phyloP scores from a whole-genome alignment of 2,329 filamentous ascomycete species.

The Botrytis pseudocinerea region DNA sequence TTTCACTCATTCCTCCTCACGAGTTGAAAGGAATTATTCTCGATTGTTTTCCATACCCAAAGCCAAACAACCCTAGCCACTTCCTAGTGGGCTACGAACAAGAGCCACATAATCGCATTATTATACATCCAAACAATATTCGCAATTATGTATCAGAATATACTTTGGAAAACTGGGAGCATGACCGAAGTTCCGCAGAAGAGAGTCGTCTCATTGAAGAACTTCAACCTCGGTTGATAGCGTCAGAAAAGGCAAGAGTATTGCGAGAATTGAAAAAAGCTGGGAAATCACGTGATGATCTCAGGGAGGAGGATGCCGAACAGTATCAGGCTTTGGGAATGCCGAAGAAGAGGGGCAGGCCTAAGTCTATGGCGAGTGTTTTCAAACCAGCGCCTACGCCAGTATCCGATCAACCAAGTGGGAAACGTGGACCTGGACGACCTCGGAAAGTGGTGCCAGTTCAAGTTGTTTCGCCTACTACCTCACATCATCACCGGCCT shows the following conservation, averaged over 20 bases:
- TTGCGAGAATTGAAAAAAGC: slow-evolving; percentile 22
- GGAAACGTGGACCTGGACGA: slow-evolving; percentile 12
- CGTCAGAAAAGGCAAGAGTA: slow-evolving; percentile 23
- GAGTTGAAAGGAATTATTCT: slow-evolving; percentile 57
- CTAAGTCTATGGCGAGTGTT: slow-evolving; percentile 19
- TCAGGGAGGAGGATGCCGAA: slow-evolving; percentile 19
- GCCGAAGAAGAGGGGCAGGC: slow-evolving; percentile 24
- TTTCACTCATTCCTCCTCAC: slow-evolving; percentile 50
- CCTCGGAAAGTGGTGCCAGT: slow-evolving; percentile 18
- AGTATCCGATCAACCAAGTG: background rate
- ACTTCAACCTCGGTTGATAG: slow-evolving; percentile 23
- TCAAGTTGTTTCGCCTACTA: background rate
- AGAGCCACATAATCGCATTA: slow-evolving; percentile 50
- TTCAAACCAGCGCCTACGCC: slow-evolving; percentile 10
- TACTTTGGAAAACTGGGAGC: slow-evolving; percentile 59
- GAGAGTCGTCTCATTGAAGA: slow-evolving; percentile 23
- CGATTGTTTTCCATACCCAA: slow-evolving; percentile 52
- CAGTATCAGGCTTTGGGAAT: background rate
- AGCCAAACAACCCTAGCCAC: slow-evolving; percentile 26
- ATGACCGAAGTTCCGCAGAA: slow-evolving; percentile 35
- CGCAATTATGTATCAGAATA: slow-evolving; percentile 60
- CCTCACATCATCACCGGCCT: background rate
- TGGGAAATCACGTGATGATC: slow-evolving; percentile 17
- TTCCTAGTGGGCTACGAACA: slow-evolving; percentile 35
- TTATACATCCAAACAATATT: slow-evolving; percentile 51